phyloP scores from a whole-genome alignment of 176 grass and related monocot species.

The Carex myosuroides region DNA sequence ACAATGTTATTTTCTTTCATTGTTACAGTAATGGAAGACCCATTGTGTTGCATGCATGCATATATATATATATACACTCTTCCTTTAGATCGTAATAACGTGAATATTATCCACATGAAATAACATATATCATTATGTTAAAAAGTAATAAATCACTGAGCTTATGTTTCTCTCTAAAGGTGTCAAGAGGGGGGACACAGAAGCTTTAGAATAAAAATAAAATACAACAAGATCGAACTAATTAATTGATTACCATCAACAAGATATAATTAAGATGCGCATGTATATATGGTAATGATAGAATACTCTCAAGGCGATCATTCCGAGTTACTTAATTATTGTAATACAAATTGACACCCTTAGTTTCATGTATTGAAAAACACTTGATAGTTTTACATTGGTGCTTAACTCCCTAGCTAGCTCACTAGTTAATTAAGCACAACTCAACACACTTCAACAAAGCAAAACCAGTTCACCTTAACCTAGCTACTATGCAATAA shows the following conservation, averaged over 20 bases:
- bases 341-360: slow-evolving; percentile 4
- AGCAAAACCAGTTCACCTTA: neutral
- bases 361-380: slow-evolving; percentile 17
- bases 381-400: neutral
- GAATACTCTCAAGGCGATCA: neutral
- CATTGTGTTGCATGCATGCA: neutral
- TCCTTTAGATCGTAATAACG: neutral
- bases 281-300: neutral
- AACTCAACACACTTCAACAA: slow-evolving; percentile 1
- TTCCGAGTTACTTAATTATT: neutral
- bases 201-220: neutral
- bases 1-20: neutral
- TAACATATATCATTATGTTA: neutral
- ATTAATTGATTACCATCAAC: neutral
- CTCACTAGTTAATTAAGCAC: slow-evolving; percentile 19
- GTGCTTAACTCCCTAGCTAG: neutral
- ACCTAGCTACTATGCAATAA: neutral
- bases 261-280: neutral
- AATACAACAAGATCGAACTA: neutral
- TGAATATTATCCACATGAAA: neutral
- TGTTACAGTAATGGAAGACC: too few relatives aligned
- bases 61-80: neutral
- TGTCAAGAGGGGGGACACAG: neutral
- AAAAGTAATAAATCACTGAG: neutral
- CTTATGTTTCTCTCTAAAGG: neutral